Percentiles rank a stretch among this genome's conserved stretches.
Conservation (phyloP, 1,284 basidiomycete species). For the Irpex sp. region DNA sequence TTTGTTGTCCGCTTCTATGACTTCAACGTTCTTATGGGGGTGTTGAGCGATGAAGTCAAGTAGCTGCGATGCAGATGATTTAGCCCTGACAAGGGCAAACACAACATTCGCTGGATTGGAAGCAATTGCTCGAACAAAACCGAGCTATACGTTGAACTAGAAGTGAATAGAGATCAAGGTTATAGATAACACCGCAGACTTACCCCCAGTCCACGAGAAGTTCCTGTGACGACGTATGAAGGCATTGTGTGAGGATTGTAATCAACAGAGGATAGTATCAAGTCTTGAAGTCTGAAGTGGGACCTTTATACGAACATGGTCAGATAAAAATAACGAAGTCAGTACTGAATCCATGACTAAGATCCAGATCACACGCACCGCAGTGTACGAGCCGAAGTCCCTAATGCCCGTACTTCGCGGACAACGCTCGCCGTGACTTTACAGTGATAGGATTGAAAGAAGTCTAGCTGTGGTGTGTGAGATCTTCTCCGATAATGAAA, state of each 20-base stretch:
- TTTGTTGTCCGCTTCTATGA: constrained; percentile 23
- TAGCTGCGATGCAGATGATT: constrained; percentile 9
- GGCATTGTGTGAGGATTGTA: constrained; percentile 15
- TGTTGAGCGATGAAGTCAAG: constrained; percentile 5
- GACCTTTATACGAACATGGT: background rate
- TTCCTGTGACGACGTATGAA: constrained; percentile 26
- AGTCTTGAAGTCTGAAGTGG: background rate
- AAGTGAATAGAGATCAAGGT: background rate
- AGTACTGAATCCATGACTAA: too few relatives aligned
- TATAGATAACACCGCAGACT: constrained; percentile 2
- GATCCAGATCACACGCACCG: too few relatives aligned
- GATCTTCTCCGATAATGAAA: too few relatives aligned
- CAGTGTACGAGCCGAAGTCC: too few relatives aligned
- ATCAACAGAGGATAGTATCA: background rate
- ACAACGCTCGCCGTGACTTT: too few relatives aligned
- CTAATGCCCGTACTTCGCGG: too few relatives aligned
- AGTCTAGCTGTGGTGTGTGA: too few relatives aligned
- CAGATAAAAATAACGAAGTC: background rate
- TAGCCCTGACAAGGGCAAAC: constrained; percentile 22
- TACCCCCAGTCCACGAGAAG: constrained; percentile 24
- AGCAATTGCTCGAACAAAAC: constrained; percentile 1
- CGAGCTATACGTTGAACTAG: background rate
- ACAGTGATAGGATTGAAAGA: too few relatives aligned
- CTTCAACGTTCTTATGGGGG: constrained; percentile 22
- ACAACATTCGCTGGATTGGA: constrained; percentile 18